Conservation (phyloP, 2,329 filamentous ascomycete species). For the Nothophoma quercina region DNA sequence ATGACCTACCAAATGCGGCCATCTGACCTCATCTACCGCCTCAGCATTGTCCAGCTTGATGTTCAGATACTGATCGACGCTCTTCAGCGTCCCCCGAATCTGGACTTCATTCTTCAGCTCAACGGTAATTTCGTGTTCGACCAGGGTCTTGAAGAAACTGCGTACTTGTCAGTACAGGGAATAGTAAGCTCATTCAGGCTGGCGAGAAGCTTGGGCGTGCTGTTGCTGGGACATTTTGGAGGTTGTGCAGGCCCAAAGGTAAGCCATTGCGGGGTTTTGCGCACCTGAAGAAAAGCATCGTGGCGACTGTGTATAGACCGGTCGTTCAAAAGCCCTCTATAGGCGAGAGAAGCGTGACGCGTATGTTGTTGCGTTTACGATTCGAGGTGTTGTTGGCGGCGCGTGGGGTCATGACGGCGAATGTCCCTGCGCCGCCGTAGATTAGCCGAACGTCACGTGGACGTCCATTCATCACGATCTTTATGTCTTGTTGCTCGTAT, state of each 20-base stretch:
- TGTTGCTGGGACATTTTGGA: not conserved
- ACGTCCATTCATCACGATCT: not conserved
- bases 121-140: constrained; percentile 95
- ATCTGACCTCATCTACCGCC: constrained; percentile 91
- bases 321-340: too few relatives aligned
- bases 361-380: not conserved
- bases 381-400: constrained; percentile 7
- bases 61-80: constrained; percentile 98
- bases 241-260: not conserved
- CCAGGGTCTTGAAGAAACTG: constrained; percentile 95
- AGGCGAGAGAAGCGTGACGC: not conserved
- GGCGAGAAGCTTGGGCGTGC: not conserved
- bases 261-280: not conserved
- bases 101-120: constrained; percentile 99
- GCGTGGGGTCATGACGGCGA: constrained; percentile 36
- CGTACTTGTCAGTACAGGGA: constrained; percentile 2
- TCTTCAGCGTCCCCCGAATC: constrained; percentile 93
- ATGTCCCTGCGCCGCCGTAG: constrained; percentile 25
- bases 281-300: constrained; percentile 64
- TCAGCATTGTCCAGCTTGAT: constrained; percentile 97
- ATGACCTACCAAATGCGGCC: constrained; percentile 79
- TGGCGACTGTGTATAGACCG: not conserved
- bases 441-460: constrained; percentile 23
- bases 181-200: too few relatives aligned
- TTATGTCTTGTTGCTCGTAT: not conserved